Percentiles rank a stretch among this genome's conserved stretches.
phyloP scores from a whole-genome alignment of 108 stramenopile species.

The Mayamaea pseudoterrestris region DNA sequence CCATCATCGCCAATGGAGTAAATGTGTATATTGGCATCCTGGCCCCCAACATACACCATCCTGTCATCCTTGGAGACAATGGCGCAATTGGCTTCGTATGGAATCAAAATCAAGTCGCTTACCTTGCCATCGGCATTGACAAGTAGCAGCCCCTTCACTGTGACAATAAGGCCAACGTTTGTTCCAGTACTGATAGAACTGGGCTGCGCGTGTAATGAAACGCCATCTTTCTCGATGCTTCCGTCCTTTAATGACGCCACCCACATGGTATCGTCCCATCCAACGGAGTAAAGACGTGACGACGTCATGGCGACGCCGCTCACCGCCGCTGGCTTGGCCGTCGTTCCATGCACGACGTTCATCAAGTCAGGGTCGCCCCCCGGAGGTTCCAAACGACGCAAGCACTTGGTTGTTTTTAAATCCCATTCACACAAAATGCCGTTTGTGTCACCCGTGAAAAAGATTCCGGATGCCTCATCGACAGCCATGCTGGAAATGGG shows the following conservation, averaged over 20 bases:
- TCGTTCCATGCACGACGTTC: slow-evolving; percentile 56
- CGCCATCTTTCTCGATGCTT: slow-evolving; percentile 7
- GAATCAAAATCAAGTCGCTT: slow-evolving; percentile 15
- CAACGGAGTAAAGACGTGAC: slow-evolving; percentile 53
- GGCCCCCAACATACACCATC: slow-evolving; percentile 85
- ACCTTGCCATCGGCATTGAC: slow-evolving; percentile 22
- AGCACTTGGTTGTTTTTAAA: slow-evolving; percentile 23
- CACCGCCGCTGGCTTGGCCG: slow-evolving; percentile 60
- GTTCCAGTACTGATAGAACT: slow-evolving; percentile 53
- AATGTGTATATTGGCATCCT: slow-evolving; percentile 82
- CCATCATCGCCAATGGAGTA: slow-evolving; percentile 31
- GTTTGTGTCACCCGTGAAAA: slow-evolving; percentile 88
- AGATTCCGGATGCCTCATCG: slow-evolving; percentile 28
- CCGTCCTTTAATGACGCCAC: slow-evolving; percentile 19
- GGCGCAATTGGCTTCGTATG: slow-evolving; percentile 59
- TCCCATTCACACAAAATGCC: slow-evolving; percentile 85
- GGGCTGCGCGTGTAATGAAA: too few species aligned
- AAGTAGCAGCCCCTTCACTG: slow-evolving; percentile 53
- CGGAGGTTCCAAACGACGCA: slow-evolving; percentile 23
- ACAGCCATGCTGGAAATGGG: slow-evolving; percentile 74
- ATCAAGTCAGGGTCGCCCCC: slow-evolving; percentile 26
- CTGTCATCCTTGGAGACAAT: slow-evolving; percentile 63
- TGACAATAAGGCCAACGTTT: slow-evolving; percentile 55
- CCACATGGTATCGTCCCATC: slow-evolving; percentile 87
- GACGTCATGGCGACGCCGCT: slow-evolving; percentile 31